Percentiles rank a stretch among this genome's conserved stretches.
Conservation (phyloP, 1,284 basidiomycete genomes). For the Schizophyllum commune region DNA sequence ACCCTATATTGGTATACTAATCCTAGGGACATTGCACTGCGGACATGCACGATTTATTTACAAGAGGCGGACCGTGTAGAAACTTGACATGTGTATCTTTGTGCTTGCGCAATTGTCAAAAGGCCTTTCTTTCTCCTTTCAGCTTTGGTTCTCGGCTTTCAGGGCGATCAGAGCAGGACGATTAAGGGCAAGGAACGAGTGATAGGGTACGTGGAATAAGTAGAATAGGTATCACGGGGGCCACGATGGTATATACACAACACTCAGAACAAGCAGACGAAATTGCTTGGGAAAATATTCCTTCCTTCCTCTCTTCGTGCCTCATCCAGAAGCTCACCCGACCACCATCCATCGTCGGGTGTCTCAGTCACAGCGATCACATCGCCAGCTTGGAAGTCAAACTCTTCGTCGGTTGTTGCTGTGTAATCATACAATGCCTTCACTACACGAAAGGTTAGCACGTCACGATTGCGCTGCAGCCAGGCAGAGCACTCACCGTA, state of each 20-base stretch:
- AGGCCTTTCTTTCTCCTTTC: no score
- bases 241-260: background rate
- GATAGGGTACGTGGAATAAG: no score
- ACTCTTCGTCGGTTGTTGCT: conserved; percentile 69
- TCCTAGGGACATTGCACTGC: background rate
- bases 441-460: conserved; percentile 31
- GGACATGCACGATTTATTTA: background rate
- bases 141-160: no score
- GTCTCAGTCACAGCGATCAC: conserved; percentile 79
- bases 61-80: background rate
- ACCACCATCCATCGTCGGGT: conserved; percentile 85
- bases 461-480: no score
- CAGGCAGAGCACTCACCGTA: conserved; percentile 19
- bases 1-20: background rate
- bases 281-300: conserved; percentile 80
- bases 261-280: conserved; percentile 47
- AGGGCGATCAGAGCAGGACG: no score
- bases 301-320: conserved; percentile 57
- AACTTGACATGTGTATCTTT: background rate
- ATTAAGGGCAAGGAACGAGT: no score
- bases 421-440: conserved; percentile 80
- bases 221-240: no score
- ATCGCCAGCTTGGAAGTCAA: conserved; percentile 77
- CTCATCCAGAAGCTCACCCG: conserved; percentile 69
- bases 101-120: no score